phyloP scores from a whole-genome alignment of 768 basidiomycete species.

The Boletus edulis region DNA sequence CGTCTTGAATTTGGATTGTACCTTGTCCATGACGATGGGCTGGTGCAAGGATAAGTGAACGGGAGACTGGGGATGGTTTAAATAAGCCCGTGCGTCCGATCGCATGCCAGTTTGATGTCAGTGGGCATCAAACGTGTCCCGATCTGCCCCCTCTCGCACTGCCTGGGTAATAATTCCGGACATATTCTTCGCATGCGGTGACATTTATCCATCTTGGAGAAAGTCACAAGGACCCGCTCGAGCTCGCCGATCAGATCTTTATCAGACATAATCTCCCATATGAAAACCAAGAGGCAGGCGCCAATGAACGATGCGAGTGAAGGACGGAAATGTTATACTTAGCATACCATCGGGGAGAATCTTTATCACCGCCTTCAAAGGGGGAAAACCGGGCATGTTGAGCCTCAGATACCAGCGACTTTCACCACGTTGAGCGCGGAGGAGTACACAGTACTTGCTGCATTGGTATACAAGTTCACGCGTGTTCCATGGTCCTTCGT shows the following conservation, averaged over 20 bases:
- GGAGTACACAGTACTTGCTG: neutral
- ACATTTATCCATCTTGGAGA: slow-evolving; percentile 1
- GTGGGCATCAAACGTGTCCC: slow-evolving; percentile 15
- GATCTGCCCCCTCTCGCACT: slow-evolving; percentile 17
- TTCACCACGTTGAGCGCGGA: neutral
- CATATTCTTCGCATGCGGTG: neutral
- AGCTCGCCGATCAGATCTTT: neutral
- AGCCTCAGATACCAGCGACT: neutral
- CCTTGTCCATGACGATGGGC: slow-evolving; percentile 21
- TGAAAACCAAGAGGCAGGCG: neutral
- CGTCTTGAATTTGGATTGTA: slow-evolving; percentile 33
- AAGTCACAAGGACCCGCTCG: neutral
- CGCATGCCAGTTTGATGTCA: slow-evolving; percentile 11
- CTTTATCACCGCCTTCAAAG: neutral
- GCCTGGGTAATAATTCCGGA: slow-evolving; percentile 9
- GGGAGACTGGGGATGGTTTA: neutral
- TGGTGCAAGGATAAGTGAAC: neutral
- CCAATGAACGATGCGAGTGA: neutral
- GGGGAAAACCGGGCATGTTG: neutral
- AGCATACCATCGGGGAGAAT: slow-evolving; percentile 1
- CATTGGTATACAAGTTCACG: neutral
- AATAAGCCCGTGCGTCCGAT: slow-evolving; percentile 12
- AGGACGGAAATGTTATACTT: neutral
- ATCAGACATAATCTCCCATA: neutral
- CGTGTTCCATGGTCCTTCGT: neutral